Evolutionary conservation across 352 stramenopile genomes (phyloP), one percentile per base, ranked within the genome.

Genomic region (Globisporangium polare): DNA sequence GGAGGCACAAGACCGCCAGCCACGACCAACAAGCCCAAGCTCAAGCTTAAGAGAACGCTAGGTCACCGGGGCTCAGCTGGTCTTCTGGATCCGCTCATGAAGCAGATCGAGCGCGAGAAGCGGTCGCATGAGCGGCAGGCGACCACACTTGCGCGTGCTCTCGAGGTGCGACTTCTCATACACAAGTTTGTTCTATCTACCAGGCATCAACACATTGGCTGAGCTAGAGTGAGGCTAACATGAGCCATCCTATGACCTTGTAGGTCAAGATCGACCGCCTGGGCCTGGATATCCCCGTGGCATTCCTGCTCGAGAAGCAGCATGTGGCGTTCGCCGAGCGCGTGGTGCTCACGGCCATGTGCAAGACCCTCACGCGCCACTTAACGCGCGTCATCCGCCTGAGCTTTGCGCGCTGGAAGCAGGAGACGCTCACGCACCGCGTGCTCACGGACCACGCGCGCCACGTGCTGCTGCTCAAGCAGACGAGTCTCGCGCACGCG

Each of bases 401-500:
- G 1, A 53, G 58, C 18, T 67, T 65, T 41, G 12, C 42, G 15
- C 22, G 33, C 29, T 75, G 69, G 69, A 66, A 54, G 24, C 66
- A 66, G 18, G 35, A 39, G 17, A 73, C 58, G 24, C 39, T 73
- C 41, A 64, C 53, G 26, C 26, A 53, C 5, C 61, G 62, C 1
- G 55, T 73, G n/a, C 55, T 75, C 6, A 59, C 63, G 45, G 66
- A 70, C 15, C 47, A 75, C 15, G 66, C 49, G 39, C 61, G 59
- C 9, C 67, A 66, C 41, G 37, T 64, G 15, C 65, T 64, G 20
- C 27, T 75, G 9, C 27, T 55, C 27, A 55, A 41, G 49, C 49
- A 55, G 9, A 65, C 66, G 6, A 72, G 58, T 41, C 61, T 82
- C 35, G 66, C 71, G 1, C 71, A 78, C 45, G 74, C 74, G 27